Base-by-base conservation (phyloP, 192 early-diverging fungal species). In the Coemansia sp. region DNA sequence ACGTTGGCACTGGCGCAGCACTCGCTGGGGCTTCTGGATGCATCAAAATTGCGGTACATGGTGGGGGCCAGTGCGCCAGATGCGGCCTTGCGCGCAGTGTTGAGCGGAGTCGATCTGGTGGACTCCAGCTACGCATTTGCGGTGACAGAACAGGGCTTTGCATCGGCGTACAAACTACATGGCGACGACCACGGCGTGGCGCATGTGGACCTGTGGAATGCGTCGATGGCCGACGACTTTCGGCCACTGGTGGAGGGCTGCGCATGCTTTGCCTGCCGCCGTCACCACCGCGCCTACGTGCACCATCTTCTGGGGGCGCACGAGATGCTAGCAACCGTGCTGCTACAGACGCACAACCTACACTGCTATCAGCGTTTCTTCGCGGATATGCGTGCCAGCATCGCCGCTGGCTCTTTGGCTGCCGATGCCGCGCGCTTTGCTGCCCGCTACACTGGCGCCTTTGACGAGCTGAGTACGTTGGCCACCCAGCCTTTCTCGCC, bases 241-340 rank as follows among this genome's bases (percentile, higher is more conserved):
- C 65, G 75, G 5, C 88, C 88, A 25, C 71, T 92, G 4, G 81
- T 85, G n/a, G 54, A 63, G 5, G 82, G 68, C 9, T 92, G 91
- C 64, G 60, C 70, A 44, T 92, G 91, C 66, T 84, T 85, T 53
- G 74, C 88, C 19, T 92, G 91, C 63, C 77, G 70, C 49, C 74
- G 67, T 49, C 86, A 92, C 75, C 84, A 87, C 28, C 83, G 88
- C 44, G 84, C 89, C 7, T 93, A 91, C 63, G 76, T 91, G 51
- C 86, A 90, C 70, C 91, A 93, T 51, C 78, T 93, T 54, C 64
- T 90, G 49, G 81, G 73, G 34, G 81, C 89, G 14, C 85, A 87
- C 41, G 91, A 93, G 71, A 93, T 93, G 91, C 76, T 93, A 47
- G 90, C 83, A 18, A 83, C 83, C 0, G 88, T 93, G 18, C 73